phyloP scores from a whole-genome alignment of 805 yeast species.

The Barnettozyma californica region DNA sequence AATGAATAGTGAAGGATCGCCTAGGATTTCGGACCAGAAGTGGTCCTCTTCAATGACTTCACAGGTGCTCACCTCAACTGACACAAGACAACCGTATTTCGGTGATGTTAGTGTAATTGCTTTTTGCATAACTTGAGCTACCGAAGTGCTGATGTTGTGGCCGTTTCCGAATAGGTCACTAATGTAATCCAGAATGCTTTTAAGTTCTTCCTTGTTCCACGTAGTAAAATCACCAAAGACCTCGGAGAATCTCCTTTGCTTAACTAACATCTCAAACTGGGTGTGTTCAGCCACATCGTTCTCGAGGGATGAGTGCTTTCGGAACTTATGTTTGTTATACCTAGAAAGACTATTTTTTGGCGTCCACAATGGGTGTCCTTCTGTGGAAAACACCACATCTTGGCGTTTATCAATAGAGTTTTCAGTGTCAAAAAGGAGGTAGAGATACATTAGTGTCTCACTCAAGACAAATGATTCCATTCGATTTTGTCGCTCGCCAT shows the following conservation, averaged over 20 bases:
- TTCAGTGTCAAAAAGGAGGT: constrained; percentile 66
- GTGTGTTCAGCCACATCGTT: neutral
- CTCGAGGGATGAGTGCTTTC: neutral
- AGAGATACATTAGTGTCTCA: constrained; percentile 82
- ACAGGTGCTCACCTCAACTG: neutral
- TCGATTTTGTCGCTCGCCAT: constrained; percentile 61
- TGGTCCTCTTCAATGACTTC: neutral
- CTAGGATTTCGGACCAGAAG: neutral
- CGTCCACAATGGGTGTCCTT: constrained; percentile 87
- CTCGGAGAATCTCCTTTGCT: neutral
- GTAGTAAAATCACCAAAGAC: constrained; percentile 4
- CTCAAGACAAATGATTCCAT: constrained; percentile 91
- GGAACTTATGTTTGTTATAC: constrained; percentile 15
- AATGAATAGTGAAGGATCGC: constrained; percentile 5
- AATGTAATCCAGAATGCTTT: neutral
- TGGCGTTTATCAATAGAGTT: constrained; percentile 46
- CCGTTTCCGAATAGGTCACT: neutral
- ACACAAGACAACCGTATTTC: neutral
- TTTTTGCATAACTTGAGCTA: neutral
- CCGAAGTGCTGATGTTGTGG: neutral
- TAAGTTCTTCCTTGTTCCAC: constrained; percentile 8
- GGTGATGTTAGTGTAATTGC: neutral
- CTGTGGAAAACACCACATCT: constrained; percentile 60
- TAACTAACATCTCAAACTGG: neutral
- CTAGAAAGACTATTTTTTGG: constrained; percentile 30